phyloP scores from a whole-genome alignment of 345 rosid genomes.

The Salix suchowensis region DNA sequence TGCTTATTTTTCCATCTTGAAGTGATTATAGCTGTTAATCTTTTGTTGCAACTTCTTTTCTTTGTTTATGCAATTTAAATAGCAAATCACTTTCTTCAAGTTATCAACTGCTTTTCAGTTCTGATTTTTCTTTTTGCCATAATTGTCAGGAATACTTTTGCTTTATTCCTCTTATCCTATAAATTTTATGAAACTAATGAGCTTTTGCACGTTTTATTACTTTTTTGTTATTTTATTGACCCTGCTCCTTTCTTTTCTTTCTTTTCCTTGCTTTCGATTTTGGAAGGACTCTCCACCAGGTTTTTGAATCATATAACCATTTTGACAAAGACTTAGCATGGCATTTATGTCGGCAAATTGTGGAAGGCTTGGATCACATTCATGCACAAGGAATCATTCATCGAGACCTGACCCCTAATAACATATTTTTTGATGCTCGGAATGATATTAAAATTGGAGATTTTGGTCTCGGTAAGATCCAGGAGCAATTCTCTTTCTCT shows the following conservation, averaged over 20 bases:
- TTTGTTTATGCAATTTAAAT: neutral
- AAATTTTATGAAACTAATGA: neutral
- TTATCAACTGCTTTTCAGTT: neutral
- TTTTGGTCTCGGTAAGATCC: conserved; percentile 82
- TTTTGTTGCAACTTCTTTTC: neutral
- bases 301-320: conserved; percentile 76
- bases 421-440: conserved; percentile 94
- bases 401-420: conserved; percentile 89
- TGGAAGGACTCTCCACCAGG: conserved; percentile 82
- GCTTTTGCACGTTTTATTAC: neutral
- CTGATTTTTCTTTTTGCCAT: neutral
- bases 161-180: neutral
- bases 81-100: neutral
- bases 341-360: conserved; percentile 90
- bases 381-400: conserved; percentile 98
- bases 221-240: neutral
- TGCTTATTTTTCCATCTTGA: neutral
- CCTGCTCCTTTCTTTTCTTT: neutral
- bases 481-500: conserved; percentile 9
- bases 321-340: conserved; percentile 78
- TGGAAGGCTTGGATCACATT: conserved; percentile 90
- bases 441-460: conserved; percentile 93
- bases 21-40: neutral
- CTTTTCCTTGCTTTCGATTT: conserved; percentile 10
- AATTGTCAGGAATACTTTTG: neutral